Base-by-base conservation (phyloP, 1,284 basidiomycete species). In the Marasmius tenuissimus region DNA sequence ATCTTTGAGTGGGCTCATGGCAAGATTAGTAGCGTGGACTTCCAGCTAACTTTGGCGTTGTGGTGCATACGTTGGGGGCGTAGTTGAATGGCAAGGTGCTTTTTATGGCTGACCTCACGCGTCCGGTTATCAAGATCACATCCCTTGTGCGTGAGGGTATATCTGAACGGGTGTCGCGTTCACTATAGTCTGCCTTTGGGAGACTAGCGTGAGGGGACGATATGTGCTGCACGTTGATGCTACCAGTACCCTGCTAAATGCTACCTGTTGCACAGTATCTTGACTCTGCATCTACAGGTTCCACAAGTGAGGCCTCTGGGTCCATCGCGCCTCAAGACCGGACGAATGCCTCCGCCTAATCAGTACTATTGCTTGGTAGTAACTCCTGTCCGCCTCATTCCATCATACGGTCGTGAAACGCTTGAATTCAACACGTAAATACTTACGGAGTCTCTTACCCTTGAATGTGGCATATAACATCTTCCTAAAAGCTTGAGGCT, bases 51-150 rank as follows among this genome's bases (percentile, higher is more conserved):
- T 65, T 67, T 38, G 61, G 64, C 0, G 39, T 59, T 10, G 61
- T 67, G 2, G 63, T 67, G 49, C 66, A 67, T 40, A 67, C 66
- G 1, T 48, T 65, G 20, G 62, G 64, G 39, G 66, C 66, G 4
- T 65, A 61, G 56, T 22, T 67, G 47, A 67, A 67, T 35, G 66
- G 58, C 1, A 53, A 56, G 4, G 60, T 65, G 40, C 59, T 65
- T 22, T 50, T 61, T 4, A 65, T 64, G 3, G 66, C 64, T 11
- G 66, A 67, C 60, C 64, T 63, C 34, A 56, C 62, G 14, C 49
- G 40, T 20, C 62, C 64, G 8, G 49, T 63, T 20, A 60, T 67
- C 35, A 64, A 67, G 33, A 63, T 67, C n/a, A 60, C 66, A 3
- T 2, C 50, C 2, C 63, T 67, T 14, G 64, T 67, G 5, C 11